A percentile compares a stretch with the other conserved stretches of the same genome.
Evolutionary conservation across 1,284 basidiomycete species (phyloP).

Genomic region (Tremellales sp.): DNA sequence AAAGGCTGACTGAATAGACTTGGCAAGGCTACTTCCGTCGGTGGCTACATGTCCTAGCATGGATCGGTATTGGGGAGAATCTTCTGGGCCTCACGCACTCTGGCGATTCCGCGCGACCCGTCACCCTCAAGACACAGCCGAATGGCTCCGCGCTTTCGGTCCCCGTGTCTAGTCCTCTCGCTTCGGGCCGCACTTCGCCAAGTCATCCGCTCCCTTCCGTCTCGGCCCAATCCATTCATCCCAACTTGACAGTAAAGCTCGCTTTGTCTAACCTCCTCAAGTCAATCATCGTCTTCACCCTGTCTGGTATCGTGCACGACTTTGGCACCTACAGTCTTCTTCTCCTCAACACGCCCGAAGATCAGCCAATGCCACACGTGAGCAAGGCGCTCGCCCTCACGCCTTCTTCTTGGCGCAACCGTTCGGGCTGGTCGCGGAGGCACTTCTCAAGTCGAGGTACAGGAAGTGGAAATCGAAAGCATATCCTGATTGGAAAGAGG

Average conservation of each 20-base stretch:
- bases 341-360: neutral
- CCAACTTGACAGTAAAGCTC: conserved; percentile 1
- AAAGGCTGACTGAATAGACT: conserved; percentile 21
- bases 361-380: conserved; percentile 7
- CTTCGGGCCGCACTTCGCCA: conserved; percentile 24
- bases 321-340: conserved; percentile 20
- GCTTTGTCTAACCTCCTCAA: conserved; percentile 36
- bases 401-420: conserved; percentile 41
- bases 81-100: conserved; percentile 36
- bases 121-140: neutral
- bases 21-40: conserved; percentile 41
- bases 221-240: no score
- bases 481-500: neutral
- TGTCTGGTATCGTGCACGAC: conserved; percentile 41
- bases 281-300: conserved; percentile 34
- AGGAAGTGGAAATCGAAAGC: conserved; percentile 16
- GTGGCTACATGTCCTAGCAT: conserved; percentile 33
- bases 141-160: neutral
- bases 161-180: neutral
- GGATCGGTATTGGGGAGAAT: conserved; percentile 37
- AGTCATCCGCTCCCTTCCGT: conserved; percentile 23
- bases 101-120: conserved; percentile 14
- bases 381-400: conserved; percentile 15
- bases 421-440: conserved; percentile 32
- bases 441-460: conserved; percentile 28